A percentile compares a stretch with the other conserved stretches of the same genome.
Conservation (phyloP, 805 yeast species). For the Yamadazyma paraphyllophila region DNA sequence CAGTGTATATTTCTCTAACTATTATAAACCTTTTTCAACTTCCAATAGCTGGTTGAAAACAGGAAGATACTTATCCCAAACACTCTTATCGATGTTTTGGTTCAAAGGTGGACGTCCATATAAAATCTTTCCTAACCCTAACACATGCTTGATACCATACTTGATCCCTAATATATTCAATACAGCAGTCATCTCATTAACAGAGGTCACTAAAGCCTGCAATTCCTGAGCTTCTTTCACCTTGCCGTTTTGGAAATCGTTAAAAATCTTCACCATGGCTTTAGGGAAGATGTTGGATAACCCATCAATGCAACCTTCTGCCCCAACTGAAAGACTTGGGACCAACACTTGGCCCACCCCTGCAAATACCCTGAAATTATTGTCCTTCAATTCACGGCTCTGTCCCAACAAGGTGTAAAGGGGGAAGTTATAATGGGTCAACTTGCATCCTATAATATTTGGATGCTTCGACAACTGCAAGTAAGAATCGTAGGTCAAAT, state of each 20-base stretch:
- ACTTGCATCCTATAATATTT: constrained; percentile 51
- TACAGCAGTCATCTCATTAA: constrained; percentile 44
- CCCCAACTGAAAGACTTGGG: constrained; percentile 48
- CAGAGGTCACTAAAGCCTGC: constrained; percentile 44
- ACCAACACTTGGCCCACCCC: constrained; percentile 53
- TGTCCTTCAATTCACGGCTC: constrained; percentile 32
- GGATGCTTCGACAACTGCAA: constrained; percentile 42
- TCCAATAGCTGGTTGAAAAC: constrained; percentile 10
- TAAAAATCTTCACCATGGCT: constrained; percentile 41
- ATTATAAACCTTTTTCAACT: constrained; percentile 12
- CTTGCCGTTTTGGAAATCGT: constrained; percentile 38
- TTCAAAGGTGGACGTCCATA: constrained; percentile 51
- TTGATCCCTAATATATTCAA: constrained; percentile 49
- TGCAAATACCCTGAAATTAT: constrained; percentile 44
- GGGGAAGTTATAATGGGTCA: constrained; percentile 52
- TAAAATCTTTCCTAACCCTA: constrained; percentile 42
- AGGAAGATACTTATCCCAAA: constrained; percentile 15
- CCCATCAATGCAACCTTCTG: constrained; percentile 52
- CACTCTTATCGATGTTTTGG: constrained; percentile 22
- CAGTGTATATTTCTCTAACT: no score
- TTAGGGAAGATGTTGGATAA: constrained; percentile 54
- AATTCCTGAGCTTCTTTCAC: constrained; percentile 39
- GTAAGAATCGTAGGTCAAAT: constrained; percentile 37
- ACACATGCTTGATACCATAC: constrained; percentile 33
- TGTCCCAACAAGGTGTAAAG: constrained; percentile 47